phyloP scores from a whole-genome alignment of 306 rosid genomes.

The Chamaecrista fasciculata region DNA sequence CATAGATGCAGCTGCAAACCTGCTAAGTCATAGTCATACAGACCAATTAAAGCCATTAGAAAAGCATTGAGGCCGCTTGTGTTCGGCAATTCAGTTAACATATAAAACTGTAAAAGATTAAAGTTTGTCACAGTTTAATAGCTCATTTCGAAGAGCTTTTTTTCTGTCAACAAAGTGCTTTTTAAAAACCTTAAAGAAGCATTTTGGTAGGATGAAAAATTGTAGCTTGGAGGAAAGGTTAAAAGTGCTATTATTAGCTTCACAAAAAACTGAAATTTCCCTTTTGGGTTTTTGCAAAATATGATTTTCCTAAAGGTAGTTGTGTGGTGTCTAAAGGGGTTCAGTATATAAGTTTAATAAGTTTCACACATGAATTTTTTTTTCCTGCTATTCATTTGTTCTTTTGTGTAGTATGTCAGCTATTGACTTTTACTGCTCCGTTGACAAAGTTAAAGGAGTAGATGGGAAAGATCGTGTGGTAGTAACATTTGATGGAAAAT shows the following conservation, averaged over 20 bases:
- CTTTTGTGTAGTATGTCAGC: constrained; percentile 77
- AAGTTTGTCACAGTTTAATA: neutral
- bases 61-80: neutral
- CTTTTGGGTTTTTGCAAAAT: neutral
- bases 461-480: constrained; percentile 95
- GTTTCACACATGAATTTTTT: neutral
- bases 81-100: neutral
- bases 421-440: constrained; percentile 93
- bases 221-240: neutral
- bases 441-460: constrained; percentile 83
- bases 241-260: neutral
- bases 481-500: constrained; percentile 81
- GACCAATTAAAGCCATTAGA: neutral
- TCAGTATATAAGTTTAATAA: neutral
- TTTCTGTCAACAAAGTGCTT: neutral
- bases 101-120: neutral
- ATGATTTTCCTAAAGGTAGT: neutral
- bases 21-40: neutral
- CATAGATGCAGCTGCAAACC: neutral
- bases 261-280: no score
- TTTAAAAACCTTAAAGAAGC: neutral
- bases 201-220: neutral
- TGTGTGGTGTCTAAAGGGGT: neutral
- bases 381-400: constrained; percentile 21
- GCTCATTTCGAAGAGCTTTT: neutral